phyloP scores from a whole-genome alignment of 257 asterid genomes.

The Cynanchum wilfordii region DNA sequence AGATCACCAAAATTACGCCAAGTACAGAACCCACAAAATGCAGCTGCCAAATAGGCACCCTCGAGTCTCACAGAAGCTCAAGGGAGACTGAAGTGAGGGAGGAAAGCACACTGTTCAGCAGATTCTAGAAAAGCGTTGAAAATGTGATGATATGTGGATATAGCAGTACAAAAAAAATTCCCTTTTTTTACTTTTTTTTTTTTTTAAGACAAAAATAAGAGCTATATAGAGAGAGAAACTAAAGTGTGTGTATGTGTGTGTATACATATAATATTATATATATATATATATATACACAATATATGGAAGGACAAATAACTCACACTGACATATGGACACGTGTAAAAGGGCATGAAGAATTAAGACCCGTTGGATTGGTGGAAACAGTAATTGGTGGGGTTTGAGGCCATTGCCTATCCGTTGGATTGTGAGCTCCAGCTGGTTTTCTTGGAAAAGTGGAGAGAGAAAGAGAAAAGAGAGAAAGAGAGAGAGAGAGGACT shows the following conservation, averaged over 20 bases:
- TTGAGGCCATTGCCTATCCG: background rate
- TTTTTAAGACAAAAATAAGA: background rate
- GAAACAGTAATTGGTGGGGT: background rate
- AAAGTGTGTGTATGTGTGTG: background rate
- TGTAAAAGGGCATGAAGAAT: background rate
- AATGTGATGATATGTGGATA: background rate
- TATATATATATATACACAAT: background rate
- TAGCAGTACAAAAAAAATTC: background rate
- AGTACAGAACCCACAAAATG: background rate
- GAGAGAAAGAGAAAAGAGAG: background rate
- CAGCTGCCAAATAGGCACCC: background rate
- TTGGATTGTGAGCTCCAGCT: conserved; percentile 7
- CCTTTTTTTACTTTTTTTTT: background rate
- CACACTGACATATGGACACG: conserved; percentile 18
- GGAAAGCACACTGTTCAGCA: background rate
- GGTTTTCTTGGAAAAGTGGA: conserved; percentile 5
- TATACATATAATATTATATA: too few species aligned
- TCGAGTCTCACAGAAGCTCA: background rate
- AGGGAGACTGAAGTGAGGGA: background rate
- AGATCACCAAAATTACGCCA: background rate
- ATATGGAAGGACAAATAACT: background rate
- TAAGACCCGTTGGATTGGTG: conserved; percentile 8
- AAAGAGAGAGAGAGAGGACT: background rate
- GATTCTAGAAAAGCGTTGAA: conserved; percentile 5
- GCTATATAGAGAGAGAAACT: conserved; percentile 4